Conservation (phyloP, 1,139 yeast genomes). For the Keqinozyma sinolaborantium region DNA sequence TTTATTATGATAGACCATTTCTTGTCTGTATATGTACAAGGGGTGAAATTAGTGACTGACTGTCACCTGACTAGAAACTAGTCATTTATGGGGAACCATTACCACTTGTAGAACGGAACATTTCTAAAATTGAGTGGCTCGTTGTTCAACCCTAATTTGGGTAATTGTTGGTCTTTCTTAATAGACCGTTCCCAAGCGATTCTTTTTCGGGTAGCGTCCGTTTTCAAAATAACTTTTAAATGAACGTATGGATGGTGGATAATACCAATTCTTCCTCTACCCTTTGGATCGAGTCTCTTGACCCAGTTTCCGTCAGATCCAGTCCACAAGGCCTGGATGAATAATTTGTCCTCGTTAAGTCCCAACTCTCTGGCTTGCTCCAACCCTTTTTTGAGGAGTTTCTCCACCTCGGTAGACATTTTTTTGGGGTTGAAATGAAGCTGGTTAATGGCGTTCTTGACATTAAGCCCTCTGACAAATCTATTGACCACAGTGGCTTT, state of each 20-base stretch:
- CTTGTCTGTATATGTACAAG: too few species aligned
- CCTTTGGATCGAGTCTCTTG: slow-evolving; percentile 79
- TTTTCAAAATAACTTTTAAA: slow-evolving; percentile 71
- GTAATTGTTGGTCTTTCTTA: slow-evolving; percentile 38
- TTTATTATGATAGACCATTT: too few species aligned
- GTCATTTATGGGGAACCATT: too few species aligned
- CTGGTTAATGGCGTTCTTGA: slow-evolving; percentile 84
- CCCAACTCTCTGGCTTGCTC: slow-evolving; percentile 64
- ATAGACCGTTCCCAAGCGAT: slow-evolving; percentile 54
- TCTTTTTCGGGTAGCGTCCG: slow-evolving; percentile 59
- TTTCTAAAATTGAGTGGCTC: slow-evolving; percentile 46
- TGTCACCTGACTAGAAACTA: slow-evolving; percentile 3
- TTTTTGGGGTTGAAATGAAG: slow-evolving; percentile 84
- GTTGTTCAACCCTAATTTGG: slow-evolving; percentile 42
- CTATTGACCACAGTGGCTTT: slow-evolving; percentile 83
- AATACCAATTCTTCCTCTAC: slow-evolving; percentile 86
- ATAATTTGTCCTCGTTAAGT: slow-evolving; percentile 58
- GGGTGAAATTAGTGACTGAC: too few species aligned
- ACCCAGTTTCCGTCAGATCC: slow-evolving; percentile 82
- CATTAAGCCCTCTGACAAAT: slow-evolving; percentile 65
- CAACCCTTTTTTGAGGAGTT: slow-evolving; percentile 68
- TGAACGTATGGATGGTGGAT: slow-evolving; percentile 76
- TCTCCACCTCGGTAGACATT: slow-evolving; percentile 76
- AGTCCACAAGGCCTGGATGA: slow-evolving; percentile 83
- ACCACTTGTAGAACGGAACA: slow-evolving; percentile 44